These are phyloP conservation scores for Verticillium isaacii DNA, from an alignment of 2,329 filamentous ascomycete species.

Conservation along the genomic window DNA sequence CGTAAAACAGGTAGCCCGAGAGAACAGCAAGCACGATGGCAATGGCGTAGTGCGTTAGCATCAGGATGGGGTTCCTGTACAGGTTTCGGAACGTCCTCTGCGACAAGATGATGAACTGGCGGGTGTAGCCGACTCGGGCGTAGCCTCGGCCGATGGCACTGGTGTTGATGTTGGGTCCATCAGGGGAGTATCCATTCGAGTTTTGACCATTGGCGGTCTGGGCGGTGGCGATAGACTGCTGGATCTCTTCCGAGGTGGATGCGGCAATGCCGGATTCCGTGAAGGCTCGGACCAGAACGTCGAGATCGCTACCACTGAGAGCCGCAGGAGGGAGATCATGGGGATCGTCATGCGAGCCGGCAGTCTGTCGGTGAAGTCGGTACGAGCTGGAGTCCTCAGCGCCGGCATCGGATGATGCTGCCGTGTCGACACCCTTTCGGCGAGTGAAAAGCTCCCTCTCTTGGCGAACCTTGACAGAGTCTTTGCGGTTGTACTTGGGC, in stretches of 20 bases:
- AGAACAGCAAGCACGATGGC: constrained; percentile 92
- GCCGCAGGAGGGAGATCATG: constrained; percentile 59
- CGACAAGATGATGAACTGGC: constrained; percentile 87
- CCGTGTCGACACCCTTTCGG: constrained; percentile 60
- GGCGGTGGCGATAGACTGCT: constrained; percentile 60
- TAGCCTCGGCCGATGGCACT: constrained; percentile 73
- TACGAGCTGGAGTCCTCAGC: constrained; percentile 46
- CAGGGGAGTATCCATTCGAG: constrained; percentile 43
- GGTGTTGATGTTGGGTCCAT: constrained; percentile 43
- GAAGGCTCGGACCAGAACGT: constrained; percentile 74
- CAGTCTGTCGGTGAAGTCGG: constrained; percentile 43
- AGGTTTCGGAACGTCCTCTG: constrained; percentile 93
- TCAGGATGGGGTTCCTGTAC: constrained; percentile 95
- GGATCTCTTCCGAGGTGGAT: constrained; percentile 73
- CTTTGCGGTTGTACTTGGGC: constrained; percentile 65
- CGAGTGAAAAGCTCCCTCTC: constrained; percentile 88
- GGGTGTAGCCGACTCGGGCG: constrained; percentile 69
- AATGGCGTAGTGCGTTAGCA: constrained; percentile 98
- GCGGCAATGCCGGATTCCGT: constrained; percentile 71
- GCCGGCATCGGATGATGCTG: constrained; percentile 54
- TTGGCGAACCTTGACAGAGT: constrained; percentile 81
- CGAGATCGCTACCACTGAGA: constrained; percentile 68
- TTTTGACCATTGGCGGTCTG: constrained; percentile 62
- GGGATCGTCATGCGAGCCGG: constrained; percentile 60
- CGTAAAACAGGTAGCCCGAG: constrained; percentile 93